Evolutionary conservation across 306 rosid species (phyloP).

Genomic region (Ormosia emarginata): DNA sequence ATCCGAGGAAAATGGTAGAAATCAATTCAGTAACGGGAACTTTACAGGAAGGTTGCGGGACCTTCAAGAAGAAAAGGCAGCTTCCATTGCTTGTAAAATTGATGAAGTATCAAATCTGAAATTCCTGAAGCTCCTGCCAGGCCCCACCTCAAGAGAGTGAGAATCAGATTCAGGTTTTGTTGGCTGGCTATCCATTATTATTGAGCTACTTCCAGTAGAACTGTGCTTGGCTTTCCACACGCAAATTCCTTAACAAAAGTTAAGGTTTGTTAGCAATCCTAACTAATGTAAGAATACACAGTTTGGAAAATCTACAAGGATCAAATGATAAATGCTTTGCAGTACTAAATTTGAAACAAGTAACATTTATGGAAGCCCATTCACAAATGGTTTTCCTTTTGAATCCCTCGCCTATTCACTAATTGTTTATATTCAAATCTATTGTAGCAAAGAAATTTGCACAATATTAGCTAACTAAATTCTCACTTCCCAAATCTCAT

Average conservation of each 20-base stretch:
- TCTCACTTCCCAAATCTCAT: background rate
- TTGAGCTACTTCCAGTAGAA: conserved; percentile 55
- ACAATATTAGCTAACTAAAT: background rate
- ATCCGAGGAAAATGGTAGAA: conserved; percentile 4
- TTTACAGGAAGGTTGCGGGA: conserved; percentile 34
- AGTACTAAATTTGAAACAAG: background rate
- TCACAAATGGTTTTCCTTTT: background rate
- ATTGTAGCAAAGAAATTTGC: background rate
- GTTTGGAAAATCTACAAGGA: background rate
- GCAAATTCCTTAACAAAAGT: conserved; percentile 49
- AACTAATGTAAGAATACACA: background rate
- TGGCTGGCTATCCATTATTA: conserved; percentile 51
- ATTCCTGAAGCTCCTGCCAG: conserved; percentile 74
- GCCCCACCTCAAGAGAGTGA: conserved; percentile 37
- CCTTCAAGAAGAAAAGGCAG: conserved; percentile 55
- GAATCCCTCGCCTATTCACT: background rate
- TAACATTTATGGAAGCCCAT: background rate
- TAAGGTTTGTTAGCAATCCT: conserved; percentile 23
- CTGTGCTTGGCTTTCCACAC: conserved; percentile 82
- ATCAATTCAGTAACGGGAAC: conserved; percentile 28
- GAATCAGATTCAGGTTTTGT: conserved; percentile 53
- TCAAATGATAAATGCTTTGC: background rate
- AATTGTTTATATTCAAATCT: background rate
- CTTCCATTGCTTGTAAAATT: conserved; percentile 70
- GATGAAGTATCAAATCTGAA: conserved; percentile 64